Percentiles rank a stretch among this genome's conserved stretches.
These are phyloP conservation scores for Ascochyta lentis DNA, from an alignment of 2,329 filamentous ascomycete species.

Conservation along the genomic window DNA sequence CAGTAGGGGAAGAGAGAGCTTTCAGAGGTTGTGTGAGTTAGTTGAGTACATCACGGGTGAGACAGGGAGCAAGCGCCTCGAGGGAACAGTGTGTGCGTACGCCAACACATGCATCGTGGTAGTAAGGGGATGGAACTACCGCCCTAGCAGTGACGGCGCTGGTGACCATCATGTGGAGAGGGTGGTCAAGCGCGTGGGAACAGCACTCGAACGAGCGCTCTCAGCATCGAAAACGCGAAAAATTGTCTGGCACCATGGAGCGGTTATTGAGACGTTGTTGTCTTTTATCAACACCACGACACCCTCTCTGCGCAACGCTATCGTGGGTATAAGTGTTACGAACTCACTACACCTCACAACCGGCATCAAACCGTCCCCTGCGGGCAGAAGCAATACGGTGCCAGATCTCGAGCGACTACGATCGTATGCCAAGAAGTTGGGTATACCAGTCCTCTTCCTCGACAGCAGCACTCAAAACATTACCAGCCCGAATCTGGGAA, in stretches of 20 bases:
- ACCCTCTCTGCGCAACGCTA: constrained; percentile 25
- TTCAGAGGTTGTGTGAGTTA: constrained; percentile 35
- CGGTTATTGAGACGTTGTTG: constrained; percentile 36
- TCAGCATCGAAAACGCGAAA: constrained; percentile 21
- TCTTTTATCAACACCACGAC: constrained; percentile 40
- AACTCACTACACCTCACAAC: constrained; percentile 27
- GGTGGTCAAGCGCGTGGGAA: constrained; percentile 35
- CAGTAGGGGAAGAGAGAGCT: constrained; percentile 25
- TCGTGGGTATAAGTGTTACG: constrained; percentile 36
- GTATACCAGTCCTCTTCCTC: constrained; percentile 39
- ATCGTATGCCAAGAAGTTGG: constrained; percentile 31
- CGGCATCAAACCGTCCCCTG: constrained; percentile 27
- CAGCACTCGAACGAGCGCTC: constrained; percentile 29
- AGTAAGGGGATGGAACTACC: constrained; percentile 36
- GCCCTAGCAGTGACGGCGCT: constrained; percentile 6
- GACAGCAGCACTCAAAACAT: constrained; percentile 34
- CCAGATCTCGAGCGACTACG: constrained; percentile 33
- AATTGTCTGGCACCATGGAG: constrained; percentile 46
- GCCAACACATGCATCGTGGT: constrained; percentile 37
- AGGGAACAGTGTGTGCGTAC: constrained; percentile 32
- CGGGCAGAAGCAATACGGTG: constrained; percentile 32
- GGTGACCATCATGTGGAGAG: constrained; percentile 19
- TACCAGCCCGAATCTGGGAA: constrained; percentile 26
- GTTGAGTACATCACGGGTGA: constrained; percentile 34
- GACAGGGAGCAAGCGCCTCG: constrained; percentile 33